These are phyloP conservation scores for Epichloe elymi DNA, from an alignment of 2,329 filamentous ascomycete genomes.

Conservation along the genomic window DNA sequence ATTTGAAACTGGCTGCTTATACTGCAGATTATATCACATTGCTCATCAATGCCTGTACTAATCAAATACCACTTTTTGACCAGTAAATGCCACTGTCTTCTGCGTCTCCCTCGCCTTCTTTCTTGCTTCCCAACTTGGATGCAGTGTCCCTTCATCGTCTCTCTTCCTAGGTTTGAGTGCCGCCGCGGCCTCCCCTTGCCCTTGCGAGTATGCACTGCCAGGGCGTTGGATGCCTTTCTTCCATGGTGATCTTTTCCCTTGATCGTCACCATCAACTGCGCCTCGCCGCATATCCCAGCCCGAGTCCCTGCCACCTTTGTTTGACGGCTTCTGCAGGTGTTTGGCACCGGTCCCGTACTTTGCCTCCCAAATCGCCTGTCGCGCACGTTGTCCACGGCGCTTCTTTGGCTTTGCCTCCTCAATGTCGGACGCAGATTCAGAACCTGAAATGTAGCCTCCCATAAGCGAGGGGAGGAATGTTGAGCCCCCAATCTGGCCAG, in stretches of 20 bases:
- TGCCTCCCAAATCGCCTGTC: conserved; percentile 67
- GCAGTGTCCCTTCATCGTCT: conserved; percentile 39
- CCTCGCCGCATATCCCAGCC: conserved; percentile 47
- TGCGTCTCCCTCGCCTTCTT: conserved; percentile 13
- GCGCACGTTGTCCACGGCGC: conserved; percentile 67
- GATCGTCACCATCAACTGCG: conserved; percentile 33
- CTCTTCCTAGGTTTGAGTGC: conserved; percentile 23
- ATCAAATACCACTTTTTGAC: conserved; percentile 14
- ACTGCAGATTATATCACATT: not conserved
- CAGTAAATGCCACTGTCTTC: conserved; percentile 10
- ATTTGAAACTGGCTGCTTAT: not conserved
- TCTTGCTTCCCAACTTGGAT: conserved; percentile 23
- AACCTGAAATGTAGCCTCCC: conserved; percentile 68
- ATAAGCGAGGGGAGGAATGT: conserved; percentile 65
- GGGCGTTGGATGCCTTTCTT: conserved; percentile 35
- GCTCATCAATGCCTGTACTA: conserved; percentile 3
- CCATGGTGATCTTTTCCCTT: conserved; percentile 32
- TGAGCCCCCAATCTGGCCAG: conserved; percentile 24
- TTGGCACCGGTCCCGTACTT: conserved; percentile 63
- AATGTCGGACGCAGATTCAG: conserved; percentile 55
- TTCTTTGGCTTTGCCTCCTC: conserved; percentile 51
- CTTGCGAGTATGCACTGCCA: conserved; percentile 6
- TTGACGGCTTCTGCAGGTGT: conserved; percentile 38
- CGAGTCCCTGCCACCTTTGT: conserved; percentile 25
- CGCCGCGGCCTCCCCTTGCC: conserved; percentile 5